Percentiles rank a stretch among this genome's conserved stretches.
phyloP scores from a whole-genome alignment of 805 yeast genomes.

The Kodamaea laetipori region DNA sequence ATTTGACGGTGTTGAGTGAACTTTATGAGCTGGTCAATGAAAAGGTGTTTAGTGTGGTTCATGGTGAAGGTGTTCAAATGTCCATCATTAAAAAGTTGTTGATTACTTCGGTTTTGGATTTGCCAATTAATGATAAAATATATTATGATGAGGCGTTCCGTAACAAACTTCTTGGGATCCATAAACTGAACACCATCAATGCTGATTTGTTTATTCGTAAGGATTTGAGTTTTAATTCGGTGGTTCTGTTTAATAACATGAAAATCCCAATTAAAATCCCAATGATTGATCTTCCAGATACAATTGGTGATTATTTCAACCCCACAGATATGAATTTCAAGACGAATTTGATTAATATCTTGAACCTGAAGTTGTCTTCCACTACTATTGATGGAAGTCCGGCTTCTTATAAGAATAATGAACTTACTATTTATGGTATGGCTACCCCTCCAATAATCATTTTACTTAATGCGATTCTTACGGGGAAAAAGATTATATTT shows the following conservation, averaged over 20 bases:
- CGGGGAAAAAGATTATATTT: constrained; percentile 44
- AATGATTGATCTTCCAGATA: constrained; percentile 42
- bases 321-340: constrained; percentile 48
- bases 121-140: constrained; percentile 44
- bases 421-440: constrained; percentile 54
- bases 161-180: constrained; percentile 35
- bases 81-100: constrained; percentile 39
- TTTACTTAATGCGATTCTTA: constrained; percentile 38
- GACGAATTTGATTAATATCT: constrained; percentile 35
- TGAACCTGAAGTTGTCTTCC: constrained; percentile 37
- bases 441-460: constrained; percentile 50
- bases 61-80: constrained; percentile 18
- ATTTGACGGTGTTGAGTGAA: constrained; percentile 24
- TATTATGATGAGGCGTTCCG: constrained; percentile 42
- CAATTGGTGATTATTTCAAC: constrained; percentile 45
- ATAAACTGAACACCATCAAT: constrained; percentile 26
- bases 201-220: constrained; percentile 43
- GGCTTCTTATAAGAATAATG: constrained; percentile 37
- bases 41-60: constrained; percentile 29
- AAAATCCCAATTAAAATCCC: constrained; percentile 48
- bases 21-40: constrained; percentile 36
- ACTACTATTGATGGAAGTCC: constrained; percentile 21
- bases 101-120: constrained; percentile 44
- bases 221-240: constrained; percentile 44
- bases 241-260: constrained; percentile 41